A percentile compares a stretch with the other conserved stretches of the same genome.
Evolutionary conservation across 1,284 basidiomycete genomes (phyloP).

Genomic region (Pseudozyma pruni): DNA sequence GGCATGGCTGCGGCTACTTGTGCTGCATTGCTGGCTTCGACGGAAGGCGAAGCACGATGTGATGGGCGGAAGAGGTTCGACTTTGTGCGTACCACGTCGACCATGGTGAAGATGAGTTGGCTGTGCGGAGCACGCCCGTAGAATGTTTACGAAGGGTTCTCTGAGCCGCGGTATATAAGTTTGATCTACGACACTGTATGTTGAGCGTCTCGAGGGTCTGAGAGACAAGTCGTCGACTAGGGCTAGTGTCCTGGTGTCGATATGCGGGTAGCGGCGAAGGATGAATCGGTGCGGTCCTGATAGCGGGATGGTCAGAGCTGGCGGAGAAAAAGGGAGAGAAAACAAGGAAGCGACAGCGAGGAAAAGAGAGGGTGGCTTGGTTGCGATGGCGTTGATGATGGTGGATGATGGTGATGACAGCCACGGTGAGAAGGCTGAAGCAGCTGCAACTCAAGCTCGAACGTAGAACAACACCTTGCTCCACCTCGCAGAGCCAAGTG

Average conservation of each 20-base stretch:
- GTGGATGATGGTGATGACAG: constrained; percentile 2
- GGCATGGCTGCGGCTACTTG: constrained; percentile 51
- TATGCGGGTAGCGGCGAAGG: no score
- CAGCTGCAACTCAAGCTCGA: no score
- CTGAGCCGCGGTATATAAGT: no score
- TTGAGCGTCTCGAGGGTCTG: no score
- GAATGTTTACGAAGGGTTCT: background rate
- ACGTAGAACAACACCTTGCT: constrained; percentile 18
- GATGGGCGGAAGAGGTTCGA: constrained; percentile 44
- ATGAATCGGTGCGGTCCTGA: no score
- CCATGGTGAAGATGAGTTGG: constrained; percentile 25
- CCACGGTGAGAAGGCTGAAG: background rate
- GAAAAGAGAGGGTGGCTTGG: background rate
- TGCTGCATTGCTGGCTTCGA: constrained; percentile 41
- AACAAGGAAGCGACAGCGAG: no score
- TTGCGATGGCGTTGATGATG: background rate
- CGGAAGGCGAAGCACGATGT: constrained; percentile 41
- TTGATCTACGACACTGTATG: no score
- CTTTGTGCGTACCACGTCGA: constrained; percentile 53
- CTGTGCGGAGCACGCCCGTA: background rate
- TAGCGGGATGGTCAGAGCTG: no score
- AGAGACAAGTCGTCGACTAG: no score
- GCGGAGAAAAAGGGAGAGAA: no score
- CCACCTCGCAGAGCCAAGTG: no score
- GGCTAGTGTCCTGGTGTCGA: no score